Evolutionary conservation across 495 filamentous ascomycete genomes (phyloP).

Genomic region (Daldinia vernicosa): DNA sequence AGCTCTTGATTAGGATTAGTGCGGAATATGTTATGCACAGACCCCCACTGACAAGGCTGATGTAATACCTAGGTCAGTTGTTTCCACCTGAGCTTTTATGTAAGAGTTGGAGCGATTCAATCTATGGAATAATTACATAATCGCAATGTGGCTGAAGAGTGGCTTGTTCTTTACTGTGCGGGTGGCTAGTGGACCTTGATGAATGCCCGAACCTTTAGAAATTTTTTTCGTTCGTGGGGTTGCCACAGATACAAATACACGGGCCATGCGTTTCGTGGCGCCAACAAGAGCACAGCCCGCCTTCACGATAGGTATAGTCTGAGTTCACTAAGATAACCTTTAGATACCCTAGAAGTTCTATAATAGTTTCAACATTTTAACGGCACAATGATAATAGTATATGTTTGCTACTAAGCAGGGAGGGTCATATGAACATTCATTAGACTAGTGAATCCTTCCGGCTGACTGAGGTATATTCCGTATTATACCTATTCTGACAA

Average conservation of each 20-base stretch:
- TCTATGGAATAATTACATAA: not conserved
- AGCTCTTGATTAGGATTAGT: slow-evolving; percentile 33
- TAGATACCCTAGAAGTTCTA: not conserved
- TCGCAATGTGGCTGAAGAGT: not conserved
- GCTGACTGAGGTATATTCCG: slow-evolving; percentile 24
- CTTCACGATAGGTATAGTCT: no score
- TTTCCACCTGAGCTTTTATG: not conserved
- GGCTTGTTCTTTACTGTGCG: not conserved
- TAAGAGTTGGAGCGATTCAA: not conserved
- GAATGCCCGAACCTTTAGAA: no score
- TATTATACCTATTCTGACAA: slow-evolving; percentile 7
- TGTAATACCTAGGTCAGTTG: slow-evolving; percentile 5
- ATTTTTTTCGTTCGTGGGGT: no score
- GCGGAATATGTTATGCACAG: not conserved
- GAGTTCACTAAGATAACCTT: no score
- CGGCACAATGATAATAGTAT: not conserved
- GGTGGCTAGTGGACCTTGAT: not conserved
- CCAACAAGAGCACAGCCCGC: no score
- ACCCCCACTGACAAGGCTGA: slow-evolving; percentile 5
- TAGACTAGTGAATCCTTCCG: slow-evolving; percentile 1
- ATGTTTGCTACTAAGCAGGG: not conserved
- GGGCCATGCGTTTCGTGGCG: no score
- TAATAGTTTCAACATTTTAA: not conserved
- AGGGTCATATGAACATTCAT: slow-evolving; percentile 12
- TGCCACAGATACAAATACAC: no score